Conservation (phyloP, 2,329 filamentous ascomycete species). For the Claviceps sp. region DNA sequence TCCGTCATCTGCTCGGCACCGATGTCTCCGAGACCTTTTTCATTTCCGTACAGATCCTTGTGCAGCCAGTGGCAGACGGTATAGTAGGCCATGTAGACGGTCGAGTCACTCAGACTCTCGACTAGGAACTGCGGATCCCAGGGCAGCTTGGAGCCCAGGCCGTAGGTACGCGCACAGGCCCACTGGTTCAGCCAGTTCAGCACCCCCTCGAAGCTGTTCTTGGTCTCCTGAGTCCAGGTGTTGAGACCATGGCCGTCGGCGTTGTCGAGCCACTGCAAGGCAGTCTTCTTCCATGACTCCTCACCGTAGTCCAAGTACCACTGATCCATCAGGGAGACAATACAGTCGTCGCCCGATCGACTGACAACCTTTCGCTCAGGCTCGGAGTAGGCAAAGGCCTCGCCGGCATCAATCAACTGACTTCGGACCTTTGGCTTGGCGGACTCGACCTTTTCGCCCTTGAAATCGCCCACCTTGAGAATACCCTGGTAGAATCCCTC, state of each 20-base stretch:
- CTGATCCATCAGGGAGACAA: slow-evolving; percentile 85
- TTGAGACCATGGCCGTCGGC: slow-evolving; percentile 57
- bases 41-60: slow-evolving; percentile 72
- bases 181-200: slow-evolving; percentile 90
- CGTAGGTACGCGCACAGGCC: slow-evolving; percentile 86
- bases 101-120: slow-evolving; percentile 82
- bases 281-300: slow-evolving; percentile 69
- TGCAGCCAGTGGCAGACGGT: slow-evolving; percentile 57
- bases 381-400: slow-evolving; percentile 87
- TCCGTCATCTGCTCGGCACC: slow-evolving; percentile 80
- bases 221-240: slow-evolving; percentile 65
- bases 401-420: slow-evolving; percentile 59
- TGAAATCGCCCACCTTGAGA: slow-evolving; percentile 78
- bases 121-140: slow-evolving; percentile 90
- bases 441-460: slow-evolving; percentile 71
- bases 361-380: slow-evolving; percentile 83
- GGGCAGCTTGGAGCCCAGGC: slow-evolving; percentile 83
- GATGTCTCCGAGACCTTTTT: slow-evolving; percentile 54
- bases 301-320: slow-evolving; percentile 98
- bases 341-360: slow-evolving; percentile 82
- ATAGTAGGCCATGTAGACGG: slow-evolving; percentile 82
- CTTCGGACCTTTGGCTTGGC: slow-evolving; percentile 77
- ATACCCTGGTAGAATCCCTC: slow-evolving; percentile 94
- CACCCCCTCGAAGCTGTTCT: slow-evolving; percentile 70
- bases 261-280: slow-evolving; percentile 58